Base-by-base conservation (phyloP, 345 rosid genomes). In the Camelina laxa region DNA sequence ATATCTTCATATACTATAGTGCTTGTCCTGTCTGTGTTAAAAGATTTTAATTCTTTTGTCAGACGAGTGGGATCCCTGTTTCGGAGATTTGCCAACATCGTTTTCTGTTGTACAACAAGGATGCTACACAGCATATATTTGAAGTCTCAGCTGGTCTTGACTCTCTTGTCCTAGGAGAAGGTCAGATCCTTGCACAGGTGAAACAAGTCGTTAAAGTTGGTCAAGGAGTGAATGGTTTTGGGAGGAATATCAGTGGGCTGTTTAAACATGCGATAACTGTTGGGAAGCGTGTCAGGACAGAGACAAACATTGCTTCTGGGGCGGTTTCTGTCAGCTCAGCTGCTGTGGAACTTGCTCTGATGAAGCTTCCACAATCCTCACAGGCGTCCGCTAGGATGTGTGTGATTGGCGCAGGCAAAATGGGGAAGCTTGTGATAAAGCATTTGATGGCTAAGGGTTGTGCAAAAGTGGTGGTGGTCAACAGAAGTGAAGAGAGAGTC, bases 131-230 rank as follows among this genome's bases (percentile, higher is more conserved):
- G 69, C 97, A 90, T 78, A 66, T 95, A 7, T 95, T 95, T 24
- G 97, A 95, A 80, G 99, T 95, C 15, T 90, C 99, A 33, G 92
- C 97, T 1, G 99, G 99, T 69, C 91, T 95, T 0, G 97, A 86
- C 81, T 89, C 92, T 13, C 96, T 89, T 58, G 89, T 89, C 65
- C 82, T 89, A 15, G 92, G 96, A 42, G 96, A 89, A 84, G 90
- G 92, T 54, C 96, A 89, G 83, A 89, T 89, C 60, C 89, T 87
- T 79, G 86, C 96, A 21, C 96, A 87, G 82, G 96, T 90, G 63
- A 90, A 85, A 71, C 90, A 88, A 71, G 92, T 86, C 0, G 96
- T 88, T 22, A 87, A 86, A 80, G 89, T 86, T 58, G 89, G 96
- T 33, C 92, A 90, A 83, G 91, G 87, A 69, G 89, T 90, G 9